A percentile compares a stretch with the other conserved stretches of the same genome.
Conservation (phyloP, 768 basidiomycete species). For the Phallus indusiatus region DNA sequence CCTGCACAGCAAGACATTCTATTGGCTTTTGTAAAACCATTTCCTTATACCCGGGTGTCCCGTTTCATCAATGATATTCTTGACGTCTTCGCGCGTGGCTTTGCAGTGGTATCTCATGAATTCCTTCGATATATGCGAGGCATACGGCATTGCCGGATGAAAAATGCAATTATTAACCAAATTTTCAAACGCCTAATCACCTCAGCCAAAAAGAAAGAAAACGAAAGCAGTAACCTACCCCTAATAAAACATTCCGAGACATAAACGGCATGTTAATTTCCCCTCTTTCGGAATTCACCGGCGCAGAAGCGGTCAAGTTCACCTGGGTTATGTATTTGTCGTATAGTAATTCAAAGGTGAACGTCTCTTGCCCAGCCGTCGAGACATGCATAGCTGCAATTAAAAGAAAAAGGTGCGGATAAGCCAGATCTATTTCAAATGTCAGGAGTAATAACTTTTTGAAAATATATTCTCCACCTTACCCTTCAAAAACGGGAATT, state of each 20-base stretch:
- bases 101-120: conserved; percentile 69
- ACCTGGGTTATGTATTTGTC: conserved; percentile 71
- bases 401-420: conserved; percentile 73
- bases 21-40: conserved; percentile 60
- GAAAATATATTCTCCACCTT: conserved; percentile 14
- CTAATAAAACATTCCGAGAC: conserved; percentile 52
- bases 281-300: conserved; percentile 57
- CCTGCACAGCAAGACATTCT: conserved; percentile 7
- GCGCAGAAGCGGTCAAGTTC: conserved; percentile 60
- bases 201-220: neutral
- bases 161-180: conserved; percentile 53
- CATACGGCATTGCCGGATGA: conserved; percentile 36
- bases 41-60: conserved; percentile 67
- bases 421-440: conserved; percentile 47
- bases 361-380: conserved; percentile 63
- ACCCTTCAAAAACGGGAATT: conserved; percentile 48
- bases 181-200: conserved; percentile 63
- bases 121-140: conserved; percentile 46
- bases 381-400: conserved; percentile 76
- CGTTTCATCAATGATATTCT: conserved; percentile 51
- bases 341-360: conserved; percentile 90
- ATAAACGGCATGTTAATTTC: conserved; percentile 57
- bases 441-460: conserved; percentile 5
- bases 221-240: conserved; percentile 34
- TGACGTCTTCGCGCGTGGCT: conserved; percentile 56